These are phyloP conservation scores for Tetrahymena malaccensis DNA, from an alignment of 73 alveolate species.

Conservation along the genomic window DNA sequence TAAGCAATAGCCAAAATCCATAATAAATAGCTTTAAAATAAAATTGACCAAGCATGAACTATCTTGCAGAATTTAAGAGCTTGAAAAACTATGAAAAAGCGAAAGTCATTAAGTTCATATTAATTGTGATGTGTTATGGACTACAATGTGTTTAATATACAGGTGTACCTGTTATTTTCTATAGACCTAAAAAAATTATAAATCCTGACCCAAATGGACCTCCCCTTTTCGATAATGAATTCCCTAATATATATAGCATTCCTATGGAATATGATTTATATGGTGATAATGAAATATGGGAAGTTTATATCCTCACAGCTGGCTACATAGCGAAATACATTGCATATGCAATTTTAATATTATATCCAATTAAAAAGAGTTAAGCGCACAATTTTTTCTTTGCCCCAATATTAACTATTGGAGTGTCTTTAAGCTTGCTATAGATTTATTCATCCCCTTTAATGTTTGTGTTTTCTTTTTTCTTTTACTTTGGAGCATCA, in stretches of 20 bases:
- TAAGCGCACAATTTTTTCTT: background rate
- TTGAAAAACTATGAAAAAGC: background rate
- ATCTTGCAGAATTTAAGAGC: background rate
- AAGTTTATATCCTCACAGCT: background rate
- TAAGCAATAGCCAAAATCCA: background rate
- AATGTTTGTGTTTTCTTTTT: background rate
- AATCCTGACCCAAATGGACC: background rate
- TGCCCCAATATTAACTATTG: background rate
- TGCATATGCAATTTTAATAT: background rate
- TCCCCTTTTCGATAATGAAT: background rate
- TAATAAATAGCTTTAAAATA: background rate
- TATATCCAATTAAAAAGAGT: background rate
- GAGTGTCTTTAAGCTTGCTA: background rate
- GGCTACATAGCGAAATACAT: background rate
- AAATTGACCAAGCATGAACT: background rate
- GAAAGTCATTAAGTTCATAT: background rate
- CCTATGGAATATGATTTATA: background rate
- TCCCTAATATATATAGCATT: background rate
- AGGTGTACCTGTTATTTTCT: background rate
- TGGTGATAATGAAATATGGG: background rate
- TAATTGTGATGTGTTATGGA: background rate
- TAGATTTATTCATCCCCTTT: background rate
- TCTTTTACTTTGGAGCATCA: background rate
- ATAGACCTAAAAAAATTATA: background rate
- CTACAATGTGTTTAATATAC: background rate